Evolutionary conservation across 1,284 basidiomycete species (phyloP).

Genomic region (Inonotus obliquus): DNA sequence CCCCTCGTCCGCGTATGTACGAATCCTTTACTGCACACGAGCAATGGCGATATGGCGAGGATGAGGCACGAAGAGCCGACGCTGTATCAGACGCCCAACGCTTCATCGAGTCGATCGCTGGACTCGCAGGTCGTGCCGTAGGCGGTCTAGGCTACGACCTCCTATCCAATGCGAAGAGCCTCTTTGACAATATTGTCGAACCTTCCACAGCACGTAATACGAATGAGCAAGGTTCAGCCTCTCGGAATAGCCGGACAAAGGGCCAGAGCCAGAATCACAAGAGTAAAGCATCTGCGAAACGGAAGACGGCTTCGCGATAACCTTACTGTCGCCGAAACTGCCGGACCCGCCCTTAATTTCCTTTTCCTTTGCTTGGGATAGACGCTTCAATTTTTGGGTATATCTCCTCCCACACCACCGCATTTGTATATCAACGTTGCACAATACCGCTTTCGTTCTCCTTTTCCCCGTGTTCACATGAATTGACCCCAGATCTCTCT

Average conservation of each 20-base stretch:
- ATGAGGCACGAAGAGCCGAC: conserved; percentile 23
- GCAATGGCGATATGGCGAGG: conserved; percentile 53
- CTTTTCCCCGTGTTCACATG: neutral
- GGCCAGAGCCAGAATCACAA: conserved; percentile 15
- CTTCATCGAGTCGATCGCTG: conserved; percentile 41
- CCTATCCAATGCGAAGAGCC: conserved; percentile 22
- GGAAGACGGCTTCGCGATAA: conserved; percentile 13
- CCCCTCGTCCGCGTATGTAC: conserved; percentile 51
- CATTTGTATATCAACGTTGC: conserved; percentile 8
- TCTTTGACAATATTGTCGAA: conserved; percentile 41
- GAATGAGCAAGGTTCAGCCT: neutral
- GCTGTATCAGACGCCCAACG: conserved; percentile 32
- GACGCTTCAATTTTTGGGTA: neutral
- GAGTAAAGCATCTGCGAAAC: conserved; percentile 6
- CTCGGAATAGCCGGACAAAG: neutral
- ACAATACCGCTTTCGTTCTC: neutral
- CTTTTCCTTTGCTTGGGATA: neutral
- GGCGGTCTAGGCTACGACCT: conserved; percentile 27
- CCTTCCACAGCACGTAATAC: conserved; percentile 17
- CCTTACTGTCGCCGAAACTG: neutral
- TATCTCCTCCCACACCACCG: neutral
- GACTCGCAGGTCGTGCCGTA: conserved; percentile 29
- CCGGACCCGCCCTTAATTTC: neutral
- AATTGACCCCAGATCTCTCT: neutral
- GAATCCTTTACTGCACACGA: conserved; percentile 58